These are phyloP conservation scores for Sindora glabra DNA, from an alignment of 306 rosid species.

Conservation along the genomic window DNA sequence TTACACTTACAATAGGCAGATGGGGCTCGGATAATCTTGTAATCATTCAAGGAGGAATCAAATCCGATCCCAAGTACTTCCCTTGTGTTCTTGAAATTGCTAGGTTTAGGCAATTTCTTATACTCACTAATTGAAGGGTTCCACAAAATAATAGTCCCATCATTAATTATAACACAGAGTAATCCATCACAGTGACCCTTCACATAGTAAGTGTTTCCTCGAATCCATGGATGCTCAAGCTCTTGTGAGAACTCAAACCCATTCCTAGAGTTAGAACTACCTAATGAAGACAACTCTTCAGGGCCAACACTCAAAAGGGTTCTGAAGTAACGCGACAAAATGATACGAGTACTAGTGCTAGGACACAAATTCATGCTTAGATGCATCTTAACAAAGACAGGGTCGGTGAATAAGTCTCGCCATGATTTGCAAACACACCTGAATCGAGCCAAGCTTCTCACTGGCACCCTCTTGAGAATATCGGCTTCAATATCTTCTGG, in stretches of 20 bases:
- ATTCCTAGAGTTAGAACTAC: neutral
- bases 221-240: conserved; percentile 2
- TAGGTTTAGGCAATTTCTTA: conserved; percentile 20
- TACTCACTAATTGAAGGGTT: conserved; percentile 28
- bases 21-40: neutral
- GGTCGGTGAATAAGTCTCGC: conserved; percentile 16
- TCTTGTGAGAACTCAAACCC: conserved; percentile 4
- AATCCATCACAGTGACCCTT: conserved; percentile 45
- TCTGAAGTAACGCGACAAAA: conserved; percentile 33
- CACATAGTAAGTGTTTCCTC: conserved; percentile 26
- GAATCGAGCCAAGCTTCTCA: conserved; percentile 21
- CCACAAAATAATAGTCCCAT: conserved; percentile 29
- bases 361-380: neutral
- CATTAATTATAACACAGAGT: conserved; percentile 30
- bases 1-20: conserved; percentile 3
- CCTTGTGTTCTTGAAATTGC: neutral
- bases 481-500: conserved; percentile 27
- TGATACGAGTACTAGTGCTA: conserved; percentile 1
- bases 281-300: neutral
- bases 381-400: conserved; percentile 17
- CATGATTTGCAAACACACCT: conserved; percentile 35
- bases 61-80: conserved; percentile 2
- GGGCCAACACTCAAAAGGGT: conserved; percentile 25
- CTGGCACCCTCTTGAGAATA: conserved; percentile 29
- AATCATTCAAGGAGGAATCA: neutral